phyloP scores from a whole-genome alignment of 768 basidiomycete genomes.

The Tulasnella sp. region DNA sequence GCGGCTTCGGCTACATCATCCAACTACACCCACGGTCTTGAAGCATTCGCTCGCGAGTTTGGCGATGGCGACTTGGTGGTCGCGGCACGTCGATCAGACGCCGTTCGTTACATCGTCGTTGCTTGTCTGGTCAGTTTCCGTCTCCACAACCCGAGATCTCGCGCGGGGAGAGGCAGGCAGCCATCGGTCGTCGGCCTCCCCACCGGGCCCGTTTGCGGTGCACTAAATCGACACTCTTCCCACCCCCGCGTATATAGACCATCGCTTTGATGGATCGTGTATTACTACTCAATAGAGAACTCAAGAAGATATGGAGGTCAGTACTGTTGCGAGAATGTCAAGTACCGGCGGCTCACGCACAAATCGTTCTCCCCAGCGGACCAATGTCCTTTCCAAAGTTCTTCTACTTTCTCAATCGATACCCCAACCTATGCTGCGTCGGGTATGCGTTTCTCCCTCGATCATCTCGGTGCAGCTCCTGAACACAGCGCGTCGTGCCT shows the following conservation, averaged over 20 bases:
- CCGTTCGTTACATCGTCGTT: constrained; percentile 2
- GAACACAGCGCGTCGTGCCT: neutral
- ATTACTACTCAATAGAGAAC: neutral
- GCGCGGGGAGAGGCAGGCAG: no score
- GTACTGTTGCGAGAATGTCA: no score
- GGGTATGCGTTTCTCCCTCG: neutral
- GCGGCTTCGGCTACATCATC: neutral
- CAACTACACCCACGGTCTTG: neutral
- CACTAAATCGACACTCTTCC: no score
- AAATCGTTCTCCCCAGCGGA: neutral
- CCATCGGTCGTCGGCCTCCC: no score
- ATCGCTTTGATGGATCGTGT: neutral
- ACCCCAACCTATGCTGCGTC: neutral
- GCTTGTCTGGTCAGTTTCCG: neutral
- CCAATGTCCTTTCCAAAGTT: neutral
- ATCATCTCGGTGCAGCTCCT: neutral
- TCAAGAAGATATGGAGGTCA: neutral
- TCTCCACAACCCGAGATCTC: neutral
- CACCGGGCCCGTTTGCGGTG: no score
- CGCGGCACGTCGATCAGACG: neutral
- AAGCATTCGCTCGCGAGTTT: neutral
- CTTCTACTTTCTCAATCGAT: constrained; percentile 1
- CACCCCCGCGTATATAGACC: no score
- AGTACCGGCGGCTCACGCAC: neutral
- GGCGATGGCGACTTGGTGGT: neutral